These are phyloP conservation scores for Daldinia bambusicola DNA, from an alignment of 495 filamentous ascomycete species.

Conservation along the genomic window DNA sequence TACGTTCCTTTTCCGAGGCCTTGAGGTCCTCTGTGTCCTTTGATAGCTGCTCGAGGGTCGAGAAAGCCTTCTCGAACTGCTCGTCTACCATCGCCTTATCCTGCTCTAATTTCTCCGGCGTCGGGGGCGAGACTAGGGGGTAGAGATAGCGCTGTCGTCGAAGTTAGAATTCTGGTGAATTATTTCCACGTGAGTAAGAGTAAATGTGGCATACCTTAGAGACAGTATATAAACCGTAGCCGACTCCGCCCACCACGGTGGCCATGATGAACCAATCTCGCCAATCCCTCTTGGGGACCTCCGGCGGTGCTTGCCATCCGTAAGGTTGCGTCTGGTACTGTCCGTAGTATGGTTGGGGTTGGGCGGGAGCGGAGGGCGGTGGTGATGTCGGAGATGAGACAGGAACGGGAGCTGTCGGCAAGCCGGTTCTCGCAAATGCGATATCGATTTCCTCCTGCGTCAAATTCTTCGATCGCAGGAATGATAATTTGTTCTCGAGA, in stretches of 20 bases:
- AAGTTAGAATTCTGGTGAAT: conserved; percentile 35
- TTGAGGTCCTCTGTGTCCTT: conserved; percentile 91
- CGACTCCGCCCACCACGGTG: conserved; percentile 84
- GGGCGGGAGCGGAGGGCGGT: conserved; percentile 51
- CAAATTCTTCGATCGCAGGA: conserved; percentile 95
- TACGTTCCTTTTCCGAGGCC: conserved; percentile 82
- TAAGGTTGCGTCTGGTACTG: conserved; percentile 75
- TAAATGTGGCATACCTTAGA: conserved; percentile 69
- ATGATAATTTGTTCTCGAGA: conserved; percentile 91
- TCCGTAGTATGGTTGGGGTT: conserved; percentile 73
- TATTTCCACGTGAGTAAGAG: not conserved
- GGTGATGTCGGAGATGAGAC: conserved; percentile 55
- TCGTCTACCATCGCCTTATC: conserved; percentile 94
- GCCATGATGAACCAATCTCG: conserved; percentile 99
- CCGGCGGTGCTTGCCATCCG: conserved; percentile 68
- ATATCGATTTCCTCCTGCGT: conserved; percentile 93
- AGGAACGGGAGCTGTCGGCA: conserved; percentile 49
- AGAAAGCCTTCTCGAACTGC: conserved; percentile 89
- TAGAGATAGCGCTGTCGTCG: conserved; percentile 81
- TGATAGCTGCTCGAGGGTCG: conserved; percentile 87
- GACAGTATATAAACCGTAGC: conserved; percentile 86
- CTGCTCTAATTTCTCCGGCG: conserved; percentile 88
- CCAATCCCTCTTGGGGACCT: conserved; percentile 89
- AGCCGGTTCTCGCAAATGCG: conserved; percentile 78
- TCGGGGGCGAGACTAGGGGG: conserved; percentile 92